A percentile compares a stretch with the other conserved stretches of the same genome.
These are phyloP conservation scores for Arabidopsis arenosa DNA, from an alignment of 345 rosid genomes.

Conservation along the genomic window DNA sequence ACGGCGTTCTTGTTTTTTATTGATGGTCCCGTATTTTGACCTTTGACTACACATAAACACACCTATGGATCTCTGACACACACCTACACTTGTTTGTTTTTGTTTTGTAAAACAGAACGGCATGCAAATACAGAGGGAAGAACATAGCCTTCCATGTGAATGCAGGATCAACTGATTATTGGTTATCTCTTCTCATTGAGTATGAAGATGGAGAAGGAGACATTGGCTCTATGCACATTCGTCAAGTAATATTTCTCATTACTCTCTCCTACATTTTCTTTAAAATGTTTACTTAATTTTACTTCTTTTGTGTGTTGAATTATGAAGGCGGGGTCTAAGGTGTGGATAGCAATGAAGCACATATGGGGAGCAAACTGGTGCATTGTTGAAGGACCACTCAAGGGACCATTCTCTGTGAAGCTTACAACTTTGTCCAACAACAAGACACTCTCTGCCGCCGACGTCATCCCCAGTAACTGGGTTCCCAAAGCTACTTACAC, in stretches of 20 bases:
- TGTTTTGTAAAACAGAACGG: constrained; percentile 56
- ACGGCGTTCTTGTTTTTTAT: constrained; percentile 33
- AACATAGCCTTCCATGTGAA: constrained; percentile 88
- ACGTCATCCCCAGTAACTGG: constrained; percentile 87
- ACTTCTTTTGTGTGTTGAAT: neutral
- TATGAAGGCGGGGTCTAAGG: constrained; percentile 64
- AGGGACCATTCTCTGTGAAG: constrained; percentile 92
- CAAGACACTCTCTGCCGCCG: constrained; percentile 77
- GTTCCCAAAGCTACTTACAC: constrained; percentile 89
- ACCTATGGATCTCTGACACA: constrained; percentile 18
- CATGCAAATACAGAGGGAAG: constrained; percentile 85
- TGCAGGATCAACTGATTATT: constrained; percentile 81
- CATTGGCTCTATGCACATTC: constrained; percentile 91
- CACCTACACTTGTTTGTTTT: neutral
- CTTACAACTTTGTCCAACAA: constrained; percentile 74
- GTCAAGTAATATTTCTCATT: constrained; percentile 57
- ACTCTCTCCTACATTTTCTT: neutral
- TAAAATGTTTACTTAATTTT: neutral
- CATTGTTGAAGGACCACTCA: constrained; percentile 70
- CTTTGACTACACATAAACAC: constrained; percentile 33
- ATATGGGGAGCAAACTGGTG: constrained; percentile 98
- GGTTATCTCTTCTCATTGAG: constrained; percentile 93
- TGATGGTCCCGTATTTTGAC: constrained; percentile 34
- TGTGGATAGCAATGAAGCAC: constrained; percentile 93
- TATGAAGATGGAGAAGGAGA: constrained; percentile 98